Evolutionary conservation across 1,284 basidiomycete genomes (phyloP).

Genomic region (Irpex sp.): DNA sequence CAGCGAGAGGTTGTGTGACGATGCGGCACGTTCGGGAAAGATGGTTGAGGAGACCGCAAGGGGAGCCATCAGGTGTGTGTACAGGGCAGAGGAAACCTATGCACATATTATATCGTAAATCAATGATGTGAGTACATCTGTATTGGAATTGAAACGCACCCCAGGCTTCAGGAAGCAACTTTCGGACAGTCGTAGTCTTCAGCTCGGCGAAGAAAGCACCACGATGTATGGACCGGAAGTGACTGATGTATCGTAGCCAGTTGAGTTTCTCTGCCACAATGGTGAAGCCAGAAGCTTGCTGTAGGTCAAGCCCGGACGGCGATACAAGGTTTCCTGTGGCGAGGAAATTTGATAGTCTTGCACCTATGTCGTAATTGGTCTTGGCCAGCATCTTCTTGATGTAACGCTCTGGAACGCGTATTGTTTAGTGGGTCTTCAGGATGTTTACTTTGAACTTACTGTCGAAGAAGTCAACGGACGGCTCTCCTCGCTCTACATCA

Average conservation of each 20-base stretch:
- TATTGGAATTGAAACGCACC: slow-evolving; percentile 44
- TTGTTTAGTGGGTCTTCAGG: slow-evolving; percentile 9
- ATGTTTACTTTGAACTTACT: slow-evolving; percentile 43
- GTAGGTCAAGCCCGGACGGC: slow-evolving; percentile 92
- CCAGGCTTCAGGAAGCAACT: slow-evolving; percentile 98
- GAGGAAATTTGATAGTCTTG: slow-evolving; percentile 90
- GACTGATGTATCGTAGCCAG: slow-evolving; percentile 97
- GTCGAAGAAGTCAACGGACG: slow-evolving; percentile 83
- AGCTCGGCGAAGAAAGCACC: slow-evolving; percentile 99
- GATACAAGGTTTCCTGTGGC: slow-evolving; percentile 97
- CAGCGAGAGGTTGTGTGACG: slow-evolving; percentile 75
- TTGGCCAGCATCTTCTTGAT: slow-evolving; percentile 76
- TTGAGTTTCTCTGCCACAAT: slow-evolving; percentile 99
- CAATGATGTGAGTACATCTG: neutral
- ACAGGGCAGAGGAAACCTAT: slow-evolving; percentile 96
- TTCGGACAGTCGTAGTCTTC: slow-evolving; percentile 97
- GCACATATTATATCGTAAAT: neutral
- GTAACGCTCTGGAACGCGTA: slow-evolving; percentile 61
- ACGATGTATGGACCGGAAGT: slow-evolving; percentile 98
- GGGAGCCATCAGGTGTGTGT: slow-evolving; percentile 97
- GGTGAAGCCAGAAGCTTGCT: slow-evolving; percentile 97
- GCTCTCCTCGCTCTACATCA: slow-evolving; percentile 75
- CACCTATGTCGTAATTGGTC: slow-evolving; percentile 91
- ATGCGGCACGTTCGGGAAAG: slow-evolving; percentile 94
- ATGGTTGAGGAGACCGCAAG: slow-evolving; percentile 98